Evolutionary conservation across 2,329 filamentous ascomycete species (phyloP), one percentile per base, ranked within the genome.

Genomic region (Microdochium nivale): DNA sequence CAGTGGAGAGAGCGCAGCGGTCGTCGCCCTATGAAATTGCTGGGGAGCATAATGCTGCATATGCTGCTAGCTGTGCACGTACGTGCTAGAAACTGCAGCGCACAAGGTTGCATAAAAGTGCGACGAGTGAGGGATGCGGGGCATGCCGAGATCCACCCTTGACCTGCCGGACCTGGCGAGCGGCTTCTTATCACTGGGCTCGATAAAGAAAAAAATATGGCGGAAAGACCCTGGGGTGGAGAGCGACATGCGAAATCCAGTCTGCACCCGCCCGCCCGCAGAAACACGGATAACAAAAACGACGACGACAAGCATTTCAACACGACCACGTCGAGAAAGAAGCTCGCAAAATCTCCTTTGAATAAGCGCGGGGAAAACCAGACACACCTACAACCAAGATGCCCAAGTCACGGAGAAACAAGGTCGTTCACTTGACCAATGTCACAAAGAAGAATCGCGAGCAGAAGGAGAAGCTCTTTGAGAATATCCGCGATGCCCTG

Each of bases 341-440:
- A 44, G 19, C 40, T 13, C 16, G 23, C 10, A 44, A 13, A 7
- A 44, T 7, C 10, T 3, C 19, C 40, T 4, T 53, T 35, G 27
- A 19, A 3, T 16, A 50, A 48, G 19, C 14, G 46, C 25, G 47
- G 3, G 24, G n/a, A n/a, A n/a, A n/a, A 54, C 51, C 51, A 49
- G 48, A 52, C 44, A 60, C 4, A 46, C 37, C 14, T 13, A 51
- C 57, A 58, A 57, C 58, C 67, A 75, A 64, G 59, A 99, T 99
- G 94, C 94, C 94, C 68, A 91, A 95, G 77, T 97, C 94, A 57
- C 97, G 94, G 80, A 88, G 94, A 72, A 80, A 87, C 62, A 92
- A 86, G 73, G 79, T 95, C 70, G 83, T 95, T 61, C 87, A 96
- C 77, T 82, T 96, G 67, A 90, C 91, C 60, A 86, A 94, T 77